These are phyloP conservation scores for Fusarium anguioides DNA, from an alignment of 2,329 filamentous ascomycete genomes.

Conservation along the genomic window DNA sequence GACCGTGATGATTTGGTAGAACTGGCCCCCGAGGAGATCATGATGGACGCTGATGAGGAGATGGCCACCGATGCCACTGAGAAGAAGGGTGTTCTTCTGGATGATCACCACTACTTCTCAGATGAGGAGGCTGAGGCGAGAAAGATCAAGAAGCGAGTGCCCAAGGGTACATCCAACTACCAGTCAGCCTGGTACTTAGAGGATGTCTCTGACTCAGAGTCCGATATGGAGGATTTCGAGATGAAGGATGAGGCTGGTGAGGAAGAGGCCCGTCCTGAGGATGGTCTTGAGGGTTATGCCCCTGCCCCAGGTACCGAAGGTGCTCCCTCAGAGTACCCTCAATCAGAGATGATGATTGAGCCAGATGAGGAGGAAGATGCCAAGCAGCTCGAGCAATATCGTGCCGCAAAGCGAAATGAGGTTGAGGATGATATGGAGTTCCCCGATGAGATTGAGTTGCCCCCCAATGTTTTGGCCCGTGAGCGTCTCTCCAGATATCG, in stretches of 20 bases:
- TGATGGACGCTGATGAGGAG: constrained; percentile 73
- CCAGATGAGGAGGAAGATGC: constrained; percentile 85
- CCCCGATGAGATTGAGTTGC: constrained; percentile 95
- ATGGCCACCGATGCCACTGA: constrained; percentile 54
- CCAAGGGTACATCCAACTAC: constrained; percentile 92
- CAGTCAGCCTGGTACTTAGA: constrained; percentile 93
- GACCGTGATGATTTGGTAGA: constrained; percentile 86
- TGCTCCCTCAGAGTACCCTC: constrained; percentile 88
- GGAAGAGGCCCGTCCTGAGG: constrained; percentile 76
- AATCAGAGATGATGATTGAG: constrained; percentile 90
- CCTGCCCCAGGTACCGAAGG: constrained; percentile 78
- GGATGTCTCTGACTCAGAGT: constrained; percentile 84
- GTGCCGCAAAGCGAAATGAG: constrained; percentile 80
- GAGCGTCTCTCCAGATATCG: constrained; percentile 89
- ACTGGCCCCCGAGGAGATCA: constrained; percentile 85
- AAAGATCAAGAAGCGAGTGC: constrained; percentile 76
- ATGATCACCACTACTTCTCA: constrained; percentile 98
- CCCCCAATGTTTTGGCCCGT: constrained; percentile 84
- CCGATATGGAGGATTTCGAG: constrained; percentile 79
- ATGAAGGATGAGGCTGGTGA: constrained; percentile 68
- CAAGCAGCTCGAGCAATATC: constrained; percentile 82
- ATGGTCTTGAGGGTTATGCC: constrained; percentile 79
- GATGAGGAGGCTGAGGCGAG: constrained; percentile 69
- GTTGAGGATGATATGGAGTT: constrained; percentile 93
- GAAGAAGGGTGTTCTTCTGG: constrained; percentile 89